Evolutionary conservation across 23 red algal genomes (phyloP), one percentile per base, ranked within the genome.

Genomic region (Gracilaria vermiculophylla): DNA sequence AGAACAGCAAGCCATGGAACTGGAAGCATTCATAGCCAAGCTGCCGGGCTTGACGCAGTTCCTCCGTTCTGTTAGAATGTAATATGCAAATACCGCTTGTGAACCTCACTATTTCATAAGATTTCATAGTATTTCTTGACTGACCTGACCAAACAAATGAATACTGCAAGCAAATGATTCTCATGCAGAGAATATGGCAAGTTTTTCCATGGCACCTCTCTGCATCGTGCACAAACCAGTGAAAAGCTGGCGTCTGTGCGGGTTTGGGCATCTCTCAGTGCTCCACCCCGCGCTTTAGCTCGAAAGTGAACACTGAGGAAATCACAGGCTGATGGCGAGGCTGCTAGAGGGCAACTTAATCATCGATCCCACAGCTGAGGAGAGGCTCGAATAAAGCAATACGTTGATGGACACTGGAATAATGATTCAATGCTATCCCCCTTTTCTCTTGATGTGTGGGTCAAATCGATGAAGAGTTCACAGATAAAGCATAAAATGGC

Each of bases 41-140:
- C 20, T 73, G 25, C 39, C 67, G 17, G 12, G 3, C 6, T 4
- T 73, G 20, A 40, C n/a, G n/a, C n/a, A 73, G 23, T 73, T 73
- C 23, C 67, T 73, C 40, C 67, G 40, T 47, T 16, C 67, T 0
- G 67, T 73, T 37, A 73, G 67, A 48, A 73, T 73, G 67, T 73
- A 64, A 31, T 1, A 11, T 36, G 5, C 21, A 47, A 47, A 12
- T 47, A 12, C 5, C 32, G 58, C 58, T 0, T 3, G 28, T 64
- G 28, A 7, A 7, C 17, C 3, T 29, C 21, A 31, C 17, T 60
- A n/a, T 31, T 31, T 8, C 55, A 60, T 12, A 17, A 31, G 17
- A 7, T 3, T 7, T 29, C 20, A 8, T 2, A 25, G 1, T n/a
- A 60, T 31, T 60, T 2, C 20, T 7, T 31, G 4, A 31, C 55